Evolutionary conservation across 495 filamentous ascomycete species (phyloP).

Genomic region (Tuber indicum): DNA sequence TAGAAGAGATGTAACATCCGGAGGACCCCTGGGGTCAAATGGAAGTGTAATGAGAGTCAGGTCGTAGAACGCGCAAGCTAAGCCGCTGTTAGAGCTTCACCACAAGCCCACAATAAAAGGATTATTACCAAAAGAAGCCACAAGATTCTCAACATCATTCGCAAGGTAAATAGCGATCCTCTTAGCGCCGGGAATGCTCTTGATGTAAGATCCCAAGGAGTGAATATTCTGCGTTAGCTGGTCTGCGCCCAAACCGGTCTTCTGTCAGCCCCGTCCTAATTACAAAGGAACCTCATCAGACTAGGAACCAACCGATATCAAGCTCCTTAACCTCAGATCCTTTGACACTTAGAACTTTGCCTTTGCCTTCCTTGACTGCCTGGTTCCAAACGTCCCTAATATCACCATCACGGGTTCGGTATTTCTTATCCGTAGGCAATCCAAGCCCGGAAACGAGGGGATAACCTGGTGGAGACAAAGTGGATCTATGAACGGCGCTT

Average conservation of each 20-base stretch:
- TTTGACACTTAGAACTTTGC: conserved; percentile 72
- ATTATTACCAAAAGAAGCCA: conserved; percentile 59
- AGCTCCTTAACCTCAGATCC: conserved; percentile 70
- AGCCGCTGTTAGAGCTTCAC: conserved; percentile 42
- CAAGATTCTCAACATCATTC: conserved; percentile 84
- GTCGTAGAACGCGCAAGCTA: conserved; percentile 70
- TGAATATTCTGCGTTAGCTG: conserved; percentile 79
- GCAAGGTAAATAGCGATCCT: conserved; percentile 85
- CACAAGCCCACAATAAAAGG: not conserved
- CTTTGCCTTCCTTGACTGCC: conserved; percentile 56
- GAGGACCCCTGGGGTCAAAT: conserved; percentile 60
- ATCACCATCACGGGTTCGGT: conserved; percentile 75
- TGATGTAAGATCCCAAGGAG: conserved; percentile 69
- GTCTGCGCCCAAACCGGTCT: conserved; percentile 41
- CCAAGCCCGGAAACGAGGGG: conserved; percentile 74
- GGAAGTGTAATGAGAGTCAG: conserved; percentile 77
- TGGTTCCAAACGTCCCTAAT: conserved; percentile 86
- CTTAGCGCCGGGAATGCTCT: conserved; percentile 57
- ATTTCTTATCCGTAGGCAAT: conserved; percentile 73
- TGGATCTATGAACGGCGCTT: conserved; percentile 72
- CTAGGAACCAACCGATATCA: conserved; percentile 41
- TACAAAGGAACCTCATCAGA: not conserved
- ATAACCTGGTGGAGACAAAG: conserved; percentile 75
- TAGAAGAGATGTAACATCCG: conserved; percentile 59
- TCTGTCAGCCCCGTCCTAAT: not conserved